These are phyloP conservation scores for Silene latifolia DNA, from an alignment of 148 eudicot species.

Conservation along the genomic window DNA sequence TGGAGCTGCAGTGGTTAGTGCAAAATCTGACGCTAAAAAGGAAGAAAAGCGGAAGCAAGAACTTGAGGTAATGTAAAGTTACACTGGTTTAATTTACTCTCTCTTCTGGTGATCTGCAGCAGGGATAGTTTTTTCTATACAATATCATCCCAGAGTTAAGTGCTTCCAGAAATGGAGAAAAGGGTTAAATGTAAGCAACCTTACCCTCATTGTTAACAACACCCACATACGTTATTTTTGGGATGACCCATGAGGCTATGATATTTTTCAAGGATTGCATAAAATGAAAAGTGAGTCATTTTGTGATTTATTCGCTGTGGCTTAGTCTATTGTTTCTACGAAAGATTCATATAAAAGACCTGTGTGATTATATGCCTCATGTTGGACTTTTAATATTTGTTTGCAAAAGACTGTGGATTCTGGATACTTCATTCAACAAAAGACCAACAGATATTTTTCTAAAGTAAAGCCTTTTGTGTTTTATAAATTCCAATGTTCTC, in stretches of 20 bases:
- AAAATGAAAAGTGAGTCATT: too few relatives aligned
- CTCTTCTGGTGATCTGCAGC: background rate
- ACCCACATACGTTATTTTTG: too few relatives aligned
- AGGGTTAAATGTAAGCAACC: too few relatives aligned
- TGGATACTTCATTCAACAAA: background rate
- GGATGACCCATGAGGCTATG: too few relatives aligned
- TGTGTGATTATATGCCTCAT: background rate
- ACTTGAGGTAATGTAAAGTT: conserved; percentile 54
- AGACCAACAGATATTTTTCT: background rate
- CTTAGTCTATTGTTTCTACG: too few relatives aligned
- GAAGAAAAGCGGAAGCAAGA: conserved; percentile 71
- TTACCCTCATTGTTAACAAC: too few relatives aligned
- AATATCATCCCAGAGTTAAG: too few relatives aligned
- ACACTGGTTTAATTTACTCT: conserved; percentile 6
- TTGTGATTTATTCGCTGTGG: too few relatives aligned
- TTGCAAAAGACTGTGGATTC: background rate
- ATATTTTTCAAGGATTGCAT: too few relatives aligned
- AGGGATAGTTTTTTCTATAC: background rate
- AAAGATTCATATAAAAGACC: too few relatives aligned
- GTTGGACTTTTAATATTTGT: background rate
- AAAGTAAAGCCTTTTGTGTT: background rate
- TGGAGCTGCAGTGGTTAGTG: conserved; percentile 68
- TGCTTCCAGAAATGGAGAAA: too few relatives aligned
- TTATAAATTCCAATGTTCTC: background rate
- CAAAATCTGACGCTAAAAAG: conserved; percentile 80